phyloP scores from a whole-genome alignment of 2,329 filamentous ascomycete genomes.

The Tolypocladium pustulatum region DNA sequence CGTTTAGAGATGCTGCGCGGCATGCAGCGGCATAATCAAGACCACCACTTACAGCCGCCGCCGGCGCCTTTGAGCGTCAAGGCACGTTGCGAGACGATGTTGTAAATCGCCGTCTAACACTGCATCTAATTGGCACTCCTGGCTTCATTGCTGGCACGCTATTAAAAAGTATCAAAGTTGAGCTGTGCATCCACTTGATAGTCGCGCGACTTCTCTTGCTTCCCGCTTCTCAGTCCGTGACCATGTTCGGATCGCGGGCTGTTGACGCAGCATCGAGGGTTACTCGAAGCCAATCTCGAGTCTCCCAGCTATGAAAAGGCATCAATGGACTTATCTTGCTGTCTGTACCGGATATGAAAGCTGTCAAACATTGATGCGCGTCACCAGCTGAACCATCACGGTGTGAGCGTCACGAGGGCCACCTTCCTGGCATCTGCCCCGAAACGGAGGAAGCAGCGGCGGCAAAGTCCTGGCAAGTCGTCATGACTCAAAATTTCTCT shows the following conservation, averaged over 20 bases:
- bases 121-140: neutral
- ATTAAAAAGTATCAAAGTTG: no score
- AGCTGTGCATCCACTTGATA: neutral
- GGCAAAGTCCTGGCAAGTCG: no score
- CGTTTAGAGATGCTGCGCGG: neutral
- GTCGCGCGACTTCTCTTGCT: neutral
- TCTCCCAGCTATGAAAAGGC: neutral
- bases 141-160: neutral
- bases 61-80: neutral
- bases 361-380: neutral
- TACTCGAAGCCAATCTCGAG: neutral
- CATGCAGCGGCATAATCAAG: neutral
- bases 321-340: neutral
- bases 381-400: no score
- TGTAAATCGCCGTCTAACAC: neutral
- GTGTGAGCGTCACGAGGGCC: neutral
- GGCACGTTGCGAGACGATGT: neutral
- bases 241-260: no score
- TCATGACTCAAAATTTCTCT: no score
- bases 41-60: neutral
- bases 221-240: neutral
- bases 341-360: neutral
- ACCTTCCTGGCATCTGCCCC: neutral
- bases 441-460: neutral
- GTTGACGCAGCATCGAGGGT: neutral